These are phyloP conservation scores for Linnemannia exigua DNA, from an alignment of 192 early-diverging fungal genomes.

Conservation along the genomic window DNA sequence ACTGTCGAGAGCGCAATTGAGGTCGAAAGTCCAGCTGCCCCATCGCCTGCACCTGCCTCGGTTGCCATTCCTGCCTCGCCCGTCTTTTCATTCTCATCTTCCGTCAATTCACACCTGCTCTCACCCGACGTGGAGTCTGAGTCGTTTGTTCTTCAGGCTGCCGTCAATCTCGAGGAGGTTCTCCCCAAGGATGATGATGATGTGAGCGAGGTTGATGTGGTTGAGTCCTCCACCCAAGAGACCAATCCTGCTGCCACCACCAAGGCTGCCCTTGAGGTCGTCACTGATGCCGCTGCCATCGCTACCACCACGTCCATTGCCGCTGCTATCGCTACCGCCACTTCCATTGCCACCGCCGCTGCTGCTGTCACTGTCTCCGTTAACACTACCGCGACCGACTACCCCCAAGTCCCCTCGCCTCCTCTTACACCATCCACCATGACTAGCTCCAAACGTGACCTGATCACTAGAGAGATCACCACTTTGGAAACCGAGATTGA, in stretches of 20 bases:
- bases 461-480: neutral
- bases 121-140: neutral
- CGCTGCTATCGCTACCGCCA: neutral
- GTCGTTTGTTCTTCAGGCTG: slow-evolving; percentile 26
- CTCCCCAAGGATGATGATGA: neutral
- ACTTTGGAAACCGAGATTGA: neutral
- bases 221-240: neutral
- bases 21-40: neutral
- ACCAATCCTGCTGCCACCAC: neutral
- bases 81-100: neutral
- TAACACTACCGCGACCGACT: neutral
- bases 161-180: slow-evolving; percentile 13
- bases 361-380: neutral
- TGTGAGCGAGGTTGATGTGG: neutral
- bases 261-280: slow-evolving; percentile 19
- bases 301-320: neutral
- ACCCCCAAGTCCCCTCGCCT: slow-evolving; percentile 43
- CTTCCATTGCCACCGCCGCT: neutral
- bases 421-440: slow-evolving; percentile 34
- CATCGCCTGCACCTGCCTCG: neutral
- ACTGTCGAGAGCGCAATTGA: too few species aligned
- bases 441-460: neutral
- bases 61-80: neutral
- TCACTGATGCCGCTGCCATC: slow-evolving; percentile 1
- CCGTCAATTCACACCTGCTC: neutral